Conservation (phyloP, 116 monocot genomes). For the Cymodocea nodosa region DNA sequence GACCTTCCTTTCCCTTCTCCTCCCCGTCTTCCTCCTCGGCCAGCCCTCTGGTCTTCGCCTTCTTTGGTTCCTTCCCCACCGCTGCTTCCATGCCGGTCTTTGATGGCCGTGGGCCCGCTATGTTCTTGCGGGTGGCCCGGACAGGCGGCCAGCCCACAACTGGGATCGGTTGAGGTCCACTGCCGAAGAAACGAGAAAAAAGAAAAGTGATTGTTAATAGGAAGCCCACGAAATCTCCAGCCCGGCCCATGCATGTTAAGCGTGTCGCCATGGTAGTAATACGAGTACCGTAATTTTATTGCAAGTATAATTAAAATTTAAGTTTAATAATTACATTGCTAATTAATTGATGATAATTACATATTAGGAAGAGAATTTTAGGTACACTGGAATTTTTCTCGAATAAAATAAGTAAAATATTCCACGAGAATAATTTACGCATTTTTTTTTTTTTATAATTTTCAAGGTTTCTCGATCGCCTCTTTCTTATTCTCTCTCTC, state of each 20-base stretch:
- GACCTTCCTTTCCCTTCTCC: not conserved
- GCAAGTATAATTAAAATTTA: too few species aligned
- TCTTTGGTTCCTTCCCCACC: constrained; percentile 19
- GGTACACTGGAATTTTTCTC: too few species aligned
- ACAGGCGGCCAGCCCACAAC: constrained; percentile 72
- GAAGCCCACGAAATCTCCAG: not conserved
- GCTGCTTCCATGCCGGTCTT: constrained; percentile 4
- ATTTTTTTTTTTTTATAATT: too few species aligned
- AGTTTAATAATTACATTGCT: too few species aligned
- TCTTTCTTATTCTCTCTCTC: too few species aligned
- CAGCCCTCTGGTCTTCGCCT: not conserved
- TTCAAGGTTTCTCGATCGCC: too few species aligned
- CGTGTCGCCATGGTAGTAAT: too few species aligned
- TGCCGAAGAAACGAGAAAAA: not conserved
- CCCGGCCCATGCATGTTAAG: not conserved
- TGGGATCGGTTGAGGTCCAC: constrained; percentile 5
- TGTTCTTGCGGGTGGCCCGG: constrained; percentile 27
- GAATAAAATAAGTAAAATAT: too few species aligned
- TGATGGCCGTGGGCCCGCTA: not conserved
- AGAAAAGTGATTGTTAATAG: not conserved
- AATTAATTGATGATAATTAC: too few species aligned
- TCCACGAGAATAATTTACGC: too few species aligned
- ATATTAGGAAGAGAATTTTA: too few species aligned
- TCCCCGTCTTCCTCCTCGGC: not conserved
- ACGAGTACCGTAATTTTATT: too few species aligned